Evolutionary conservation across 805 yeast species (phyloP), one percentile per base, ranked within the genome.

Genomic region (Myxozyma neotropica): DNA sequence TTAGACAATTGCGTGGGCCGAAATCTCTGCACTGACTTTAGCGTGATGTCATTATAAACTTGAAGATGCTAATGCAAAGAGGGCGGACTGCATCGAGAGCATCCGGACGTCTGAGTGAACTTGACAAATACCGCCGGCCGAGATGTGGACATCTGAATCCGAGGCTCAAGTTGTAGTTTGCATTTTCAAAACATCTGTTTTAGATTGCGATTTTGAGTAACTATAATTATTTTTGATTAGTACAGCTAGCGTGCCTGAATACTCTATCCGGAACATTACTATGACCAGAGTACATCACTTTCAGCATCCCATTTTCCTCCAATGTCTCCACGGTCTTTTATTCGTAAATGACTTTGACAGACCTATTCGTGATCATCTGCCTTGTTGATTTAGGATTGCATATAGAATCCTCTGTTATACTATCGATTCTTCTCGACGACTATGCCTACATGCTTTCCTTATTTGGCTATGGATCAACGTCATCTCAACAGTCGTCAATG

Each of bases 271-370:
- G 49, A 48, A 19, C 77, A 73, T 55, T 17, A 42, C 29, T 24
- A 59, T 24, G 75, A 73, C 53, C 64, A 61, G 10, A 73, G 57
- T 75, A 80, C 35, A 68, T 80, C 53, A 75, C 75, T 67, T 67
- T 79, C 58, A 50, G 68, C 55, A 77, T 82, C 59, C 72, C 67
- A 10, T 87, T 86, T 44, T 73, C 68, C 27, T 56, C 55, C 10
- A 53, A 53, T 31, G 47, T 38, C 49, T 57, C 50, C 75, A 80
- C 43, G 77, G 78, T n/a, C 72, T 86, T 42, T 59, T 82, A n/a
- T 86, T 83, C 73, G 91, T 91, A 0, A 86, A 86, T 68, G 90
- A 86, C 67, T 84, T 84, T 69, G 81, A 79, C 8, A 69, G 75
- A n/a, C 85, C 88, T 0, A 79, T 86, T 33, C 73, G 78, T 33